phyloP scores from a whole-genome alignment of 73 alveolate species.

The Urostyla sp. region DNA sequence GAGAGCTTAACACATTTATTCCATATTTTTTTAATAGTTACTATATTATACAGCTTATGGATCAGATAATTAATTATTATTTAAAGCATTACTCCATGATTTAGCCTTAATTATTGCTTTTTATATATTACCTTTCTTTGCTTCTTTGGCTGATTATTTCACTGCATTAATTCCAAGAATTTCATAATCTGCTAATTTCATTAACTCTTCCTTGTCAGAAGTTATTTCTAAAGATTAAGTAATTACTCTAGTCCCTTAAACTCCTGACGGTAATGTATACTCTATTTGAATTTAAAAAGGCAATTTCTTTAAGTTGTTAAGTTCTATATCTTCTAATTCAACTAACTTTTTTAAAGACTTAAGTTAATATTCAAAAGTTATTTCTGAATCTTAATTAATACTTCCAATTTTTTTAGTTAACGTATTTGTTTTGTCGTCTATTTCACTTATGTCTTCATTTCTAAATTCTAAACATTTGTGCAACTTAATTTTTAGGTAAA shows the following conservation, averaged over 20 bases:
- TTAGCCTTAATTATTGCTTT: not conserved
- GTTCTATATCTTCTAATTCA: slow-evolving; percentile 56
- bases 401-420: slow-evolving; percentile 81
- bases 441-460: slow-evolving; percentile 74
- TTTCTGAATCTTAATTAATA: slow-evolving; percentile 77
- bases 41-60: no score
- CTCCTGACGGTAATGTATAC: slow-evolving; percentile 82
- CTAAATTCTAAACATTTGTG: slow-evolving; percentile 85
- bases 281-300: slow-evolving; percentile 83
- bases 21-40: no score
- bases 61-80: no score
- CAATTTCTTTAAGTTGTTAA: slow-evolving; percentile 62
- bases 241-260: slow-evolving; percentile 88
- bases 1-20: no score
- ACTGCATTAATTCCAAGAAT: slow-evolving; percentile 24
- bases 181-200: slow-evolving; percentile 5
- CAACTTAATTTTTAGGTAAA: slow-evolving; percentile 71
- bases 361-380: slow-evolving; percentile 87
- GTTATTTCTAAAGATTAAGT: slow-evolving; percentile 78
- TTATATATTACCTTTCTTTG: slow-evolving; percentile 7
- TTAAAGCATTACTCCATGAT: not conserved
- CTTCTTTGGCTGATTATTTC: not conserved
- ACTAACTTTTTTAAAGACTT: slow-evolving; percentile 70
- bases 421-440: slow-evolving; percentile 55
- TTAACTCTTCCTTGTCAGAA: slow-evolving; percentile 27